Percentiles rank a stretch among this genome's conserved stretches.
phyloP scores from a whole-genome alignment of 129 eudicot genomes.

The Pseudognaphalium luteoalbum region DNA sequence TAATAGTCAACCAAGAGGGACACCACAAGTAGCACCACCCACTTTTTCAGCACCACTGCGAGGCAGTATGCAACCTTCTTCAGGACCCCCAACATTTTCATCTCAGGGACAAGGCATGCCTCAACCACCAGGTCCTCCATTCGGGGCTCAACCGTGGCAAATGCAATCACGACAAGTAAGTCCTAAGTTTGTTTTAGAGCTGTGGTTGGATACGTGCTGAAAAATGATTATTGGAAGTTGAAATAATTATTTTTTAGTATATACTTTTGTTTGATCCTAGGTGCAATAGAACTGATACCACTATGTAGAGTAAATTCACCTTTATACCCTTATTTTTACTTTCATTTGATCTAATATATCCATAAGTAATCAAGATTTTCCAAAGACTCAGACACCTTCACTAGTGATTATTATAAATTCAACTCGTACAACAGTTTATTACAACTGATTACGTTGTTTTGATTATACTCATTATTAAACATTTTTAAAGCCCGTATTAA shows the following conservation, averaged over 20 bases:
- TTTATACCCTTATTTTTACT: background rate
- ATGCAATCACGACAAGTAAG: conserved; percentile 66
- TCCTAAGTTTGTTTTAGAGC: background rate
- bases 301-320: background rate
- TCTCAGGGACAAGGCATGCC: conserved; percentile 42
- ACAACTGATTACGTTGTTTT: background rate
- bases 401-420: background rate
- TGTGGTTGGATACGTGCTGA: background rate
- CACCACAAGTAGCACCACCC: conserved; percentile 45
- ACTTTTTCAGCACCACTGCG: conserved; percentile 52
- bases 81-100: conserved; percentile 47
- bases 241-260: background rate
- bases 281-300: background rate
- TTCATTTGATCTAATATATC: background rate
- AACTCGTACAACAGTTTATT: background rate
- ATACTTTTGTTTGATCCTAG: background rate
- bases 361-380: background rate
- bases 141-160: conserved; percentile 72
- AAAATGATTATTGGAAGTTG: background rate
- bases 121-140: conserved; percentile 51
- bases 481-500: background rate
- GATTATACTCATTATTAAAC: background rate
- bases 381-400: conserved; percentile 2
- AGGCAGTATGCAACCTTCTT: conserved; percentile 23
- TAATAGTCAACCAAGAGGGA: conserved; percentile 43